Evolutionary conservation across 1,284 basidiomycete genomes (phyloP).

Genomic region (Vanrija sp.): DNA sequence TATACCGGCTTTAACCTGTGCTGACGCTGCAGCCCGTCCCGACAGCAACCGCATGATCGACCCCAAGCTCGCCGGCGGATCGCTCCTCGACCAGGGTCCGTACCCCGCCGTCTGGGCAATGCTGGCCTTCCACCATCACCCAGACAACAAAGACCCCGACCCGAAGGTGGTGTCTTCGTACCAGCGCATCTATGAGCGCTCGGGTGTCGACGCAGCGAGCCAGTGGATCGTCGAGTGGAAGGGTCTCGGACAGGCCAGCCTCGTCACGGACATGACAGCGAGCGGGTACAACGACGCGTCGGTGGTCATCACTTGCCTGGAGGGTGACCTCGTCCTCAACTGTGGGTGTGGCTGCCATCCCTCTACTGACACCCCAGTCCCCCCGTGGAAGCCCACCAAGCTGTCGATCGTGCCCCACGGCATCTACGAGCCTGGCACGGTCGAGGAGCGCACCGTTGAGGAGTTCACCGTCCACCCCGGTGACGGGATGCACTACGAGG

Average conservation of each 20-base stretch:
- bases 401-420: slow-evolving; percentile 53
- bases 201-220: slow-evolving; percentile 74
- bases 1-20: background rate
- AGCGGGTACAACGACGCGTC: slow-evolving; percentile 24
- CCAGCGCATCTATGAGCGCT: slow-evolving; percentile 58
- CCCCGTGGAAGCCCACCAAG: slow-evolving; percentile 29
- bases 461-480: slow-evolving; percentile 57
- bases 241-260: slow-evolving; percentile 33
- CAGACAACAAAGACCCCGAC: slow-evolving; percentile 56
- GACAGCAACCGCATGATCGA: slow-evolving; percentile 67
- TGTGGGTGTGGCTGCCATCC: slow-evolving; percentile 23
- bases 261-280: slow-evolving; percentile 33
- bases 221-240: slow-evolving; percentile 70
- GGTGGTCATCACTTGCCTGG: slow-evolving; percentile 35
- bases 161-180: slow-evolving; percentile 52
- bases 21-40: slow-evolving; percentile 18
- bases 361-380: slow-evolving; percentile 20
- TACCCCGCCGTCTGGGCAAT: slow-evolving; percentile 82
- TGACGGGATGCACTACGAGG: slow-evolving; percentile 50
- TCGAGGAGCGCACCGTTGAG: slow-evolving; percentile 42
- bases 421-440: slow-evolving; percentile 53
- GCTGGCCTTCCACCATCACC: slow-evolving; percentile 72
- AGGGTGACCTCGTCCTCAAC: slow-evolving; percentile 36
- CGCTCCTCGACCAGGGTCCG: slow-evolving; percentile 75
- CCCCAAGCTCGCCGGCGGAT: slow-evolving; percentile 77